A percentile compares a stretch with the other conserved stretches of the same genome.
Evolutionary conservation across 169 alveolate species (phyloP).

Genomic region (Plasmodium sp.): DNA sequence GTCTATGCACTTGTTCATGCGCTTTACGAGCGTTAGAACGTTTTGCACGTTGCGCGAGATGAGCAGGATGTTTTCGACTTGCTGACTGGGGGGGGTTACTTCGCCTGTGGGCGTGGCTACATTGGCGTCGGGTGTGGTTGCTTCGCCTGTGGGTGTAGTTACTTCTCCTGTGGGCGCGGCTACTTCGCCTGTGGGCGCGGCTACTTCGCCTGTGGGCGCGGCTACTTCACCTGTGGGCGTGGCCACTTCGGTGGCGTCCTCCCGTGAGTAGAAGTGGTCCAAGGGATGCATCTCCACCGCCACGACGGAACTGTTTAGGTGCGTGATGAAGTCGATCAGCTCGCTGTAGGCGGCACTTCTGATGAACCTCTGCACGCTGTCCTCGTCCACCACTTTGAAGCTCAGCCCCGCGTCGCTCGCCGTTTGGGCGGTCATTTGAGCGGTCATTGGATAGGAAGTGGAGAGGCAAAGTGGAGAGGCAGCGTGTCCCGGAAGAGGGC

Average conservation of each 20-base stretch:
- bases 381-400: slow-evolving; percentile 35
- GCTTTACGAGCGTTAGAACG: slow-evolving; percentile 9
- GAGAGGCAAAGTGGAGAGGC: too few species aligned
- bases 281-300: slow-evolving; percentile 58
- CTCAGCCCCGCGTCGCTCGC: not conserved
- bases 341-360: slow-evolving; percentile 31
- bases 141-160: too few species aligned
- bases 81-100: not conserved
- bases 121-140: too few species aligned
- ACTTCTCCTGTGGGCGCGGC: too few species aligned
- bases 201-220: not conserved
- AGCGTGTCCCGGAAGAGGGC: too few species aligned
- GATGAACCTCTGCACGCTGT: slow-evolving; percentile 24
- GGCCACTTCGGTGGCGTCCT: not conserved
- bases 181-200: too few species aligned
- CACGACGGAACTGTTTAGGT: slow-evolving; percentile 33
- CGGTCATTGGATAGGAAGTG: not conserved
- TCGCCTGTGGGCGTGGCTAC: too few species aligned
- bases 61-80: not conserved
- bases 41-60: slow-evolving; percentile 46
- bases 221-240: too few species aligned
- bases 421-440: not conserved
- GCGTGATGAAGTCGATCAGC: slow-evolving; percentile 23
- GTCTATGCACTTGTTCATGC: slow-evolving; percentile 71
- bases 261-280: slow-evolving; percentile 1